Evolutionary conservation across 1,139 yeast genomes (phyloP).

Genomic region (Taphrina deformans): DNA sequence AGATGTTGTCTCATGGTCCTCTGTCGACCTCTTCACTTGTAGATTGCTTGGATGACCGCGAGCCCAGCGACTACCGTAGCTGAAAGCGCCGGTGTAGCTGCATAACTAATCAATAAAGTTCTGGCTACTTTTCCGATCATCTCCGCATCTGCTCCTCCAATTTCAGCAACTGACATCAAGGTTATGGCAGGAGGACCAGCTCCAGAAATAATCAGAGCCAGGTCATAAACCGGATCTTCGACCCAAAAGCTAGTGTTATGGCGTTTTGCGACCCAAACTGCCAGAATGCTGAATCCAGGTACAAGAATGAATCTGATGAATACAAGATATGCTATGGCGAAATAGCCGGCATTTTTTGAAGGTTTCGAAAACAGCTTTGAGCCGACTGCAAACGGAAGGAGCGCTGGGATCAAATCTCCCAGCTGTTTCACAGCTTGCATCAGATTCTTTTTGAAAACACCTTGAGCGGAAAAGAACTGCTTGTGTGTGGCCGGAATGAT

Average conservation of each 20-base stretch:
- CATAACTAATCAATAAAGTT: conserved; percentile 5
- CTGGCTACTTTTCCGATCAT: conserved; percentile 18
- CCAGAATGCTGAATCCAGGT: conserved; percentile 7
- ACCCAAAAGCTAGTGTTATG: conserved; percentile 7
- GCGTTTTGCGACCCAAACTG: conserved; percentile 11
- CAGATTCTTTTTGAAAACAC: conserved; percentile 8
- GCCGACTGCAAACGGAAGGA: conserved; percentile 10
- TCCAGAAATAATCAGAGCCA: conserved; percentile 13
- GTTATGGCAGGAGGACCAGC: conserved; percentile 21
- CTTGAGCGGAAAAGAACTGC: conserved; percentile 1
- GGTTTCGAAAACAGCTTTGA: conserved; percentile 14
- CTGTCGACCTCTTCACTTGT: no score
- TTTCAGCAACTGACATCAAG: conserved; percentile 10
- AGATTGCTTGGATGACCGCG: conserved; percentile 1
- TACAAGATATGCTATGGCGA: conserved; percentile 10
- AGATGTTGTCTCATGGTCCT: no score
- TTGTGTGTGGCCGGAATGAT: conserved; percentile 3
- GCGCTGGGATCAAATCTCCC: conserved; percentile 11
- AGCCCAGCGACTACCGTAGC: conserved; percentile 8
- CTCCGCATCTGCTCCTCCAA: conserved; percentile 4
- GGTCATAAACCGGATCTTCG: conserved; percentile 2
- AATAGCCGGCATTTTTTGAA: conserved; percentile 10
- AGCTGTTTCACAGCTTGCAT: conserved; percentile 16
- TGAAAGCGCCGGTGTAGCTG: conserved; percentile 14
- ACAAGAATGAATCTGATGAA: background rate